Evolutionary conservation across 179 eudicot genomes (phyloP).

Genomic region (Spergularia azorica): DNA sequence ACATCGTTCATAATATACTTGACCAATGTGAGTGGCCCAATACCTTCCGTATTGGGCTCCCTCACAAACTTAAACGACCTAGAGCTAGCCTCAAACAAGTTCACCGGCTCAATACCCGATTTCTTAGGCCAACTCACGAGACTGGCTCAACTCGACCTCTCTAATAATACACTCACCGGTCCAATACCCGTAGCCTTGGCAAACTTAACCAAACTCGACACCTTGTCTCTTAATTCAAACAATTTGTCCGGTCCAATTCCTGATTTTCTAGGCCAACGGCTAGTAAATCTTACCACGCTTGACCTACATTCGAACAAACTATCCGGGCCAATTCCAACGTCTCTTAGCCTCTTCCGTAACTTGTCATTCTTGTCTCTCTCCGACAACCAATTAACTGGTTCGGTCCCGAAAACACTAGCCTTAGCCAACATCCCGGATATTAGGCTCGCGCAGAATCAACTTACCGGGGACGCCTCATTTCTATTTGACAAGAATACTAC

Average conservation of each 20-base stretch:
- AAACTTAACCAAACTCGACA: not conserved
- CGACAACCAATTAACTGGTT: not conserved
- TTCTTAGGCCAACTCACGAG: conserved; percentile 12
- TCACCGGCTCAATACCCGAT: conserved; percentile 10
- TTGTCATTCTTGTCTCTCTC: not conserved
- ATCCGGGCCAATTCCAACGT: not conserved
- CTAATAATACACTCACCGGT: not conserved
- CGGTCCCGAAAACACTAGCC: conserved; percentile 2
- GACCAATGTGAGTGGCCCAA: conserved; percentile 11
- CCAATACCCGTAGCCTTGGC: conserved; percentile 1
- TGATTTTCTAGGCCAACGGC: not conserved
- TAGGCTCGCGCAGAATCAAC: not conserved
- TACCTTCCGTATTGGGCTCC: not conserved
- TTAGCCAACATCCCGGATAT: not conserved
- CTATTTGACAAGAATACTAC: conserved; percentile 3
- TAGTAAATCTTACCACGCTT: not conserved
- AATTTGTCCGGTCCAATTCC: conserved; percentile 13
- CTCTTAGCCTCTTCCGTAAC: not conserved
- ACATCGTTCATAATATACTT: not conserved
- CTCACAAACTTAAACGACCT: not conserved
- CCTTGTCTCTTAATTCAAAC: not conserved
- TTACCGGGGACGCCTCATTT: conserved; percentile 14
- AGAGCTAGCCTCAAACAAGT: not conserved
- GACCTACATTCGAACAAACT: not conserved
- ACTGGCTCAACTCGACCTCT: not conserved